Evolutionary conservation across 192 early-diverging fungal genomes (phyloP), one percentile per base, ranked within the genome.

Genomic region (Entomortierella beljakovae): DNA sequence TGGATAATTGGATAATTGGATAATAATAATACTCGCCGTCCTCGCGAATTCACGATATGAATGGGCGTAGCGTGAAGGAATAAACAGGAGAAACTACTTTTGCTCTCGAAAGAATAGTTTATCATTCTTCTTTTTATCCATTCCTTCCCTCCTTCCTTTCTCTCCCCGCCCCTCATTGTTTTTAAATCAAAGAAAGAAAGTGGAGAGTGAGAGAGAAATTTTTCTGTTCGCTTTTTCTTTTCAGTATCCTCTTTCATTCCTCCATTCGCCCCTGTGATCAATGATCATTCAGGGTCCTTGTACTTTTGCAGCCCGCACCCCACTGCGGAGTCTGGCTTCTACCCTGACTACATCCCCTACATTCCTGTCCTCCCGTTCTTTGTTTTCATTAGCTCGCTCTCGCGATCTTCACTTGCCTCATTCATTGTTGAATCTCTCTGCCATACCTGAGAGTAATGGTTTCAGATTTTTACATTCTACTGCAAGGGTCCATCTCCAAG

Each of bases 251-350:
- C 53, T 29, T 55, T 31, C 53, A 55, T 55, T 33, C 22, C 42
- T 61, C 29, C n/a, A n/a, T n/a, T n/a, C n/a, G n/a, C n/a, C n/a
- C n/a, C n/a, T n/a, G n/a, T n/a, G 50, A 37, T 22, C 23, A 23
- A 68, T 68, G 65, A 68, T 68, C 55, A 20, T 33, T 32, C 65
- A 49, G 40, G 43, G 55, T 42, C 53, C 37, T 32, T 66, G 64
- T 23, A n/a, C 42, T 31, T 28, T 49, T 32, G 65, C 55, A 25
- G 55, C 32, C 33, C 52, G 56, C 35, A 43, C 42, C 1, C 65
- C 65, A 43, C 65, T 68, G 55, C 65, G 65, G 65, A 68, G 43
- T 29, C 55, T 68, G 26, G 65, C 42, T 32, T 57, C 50, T 16
- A 25, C 65, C 43, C 29, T 68, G 9, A 16, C 54, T 11, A 40